These are phyloP conservation scores for Phytophthora pisi DNA, from an alignment of 352 stramenopile genomes.

Conservation along the genomic window DNA sequence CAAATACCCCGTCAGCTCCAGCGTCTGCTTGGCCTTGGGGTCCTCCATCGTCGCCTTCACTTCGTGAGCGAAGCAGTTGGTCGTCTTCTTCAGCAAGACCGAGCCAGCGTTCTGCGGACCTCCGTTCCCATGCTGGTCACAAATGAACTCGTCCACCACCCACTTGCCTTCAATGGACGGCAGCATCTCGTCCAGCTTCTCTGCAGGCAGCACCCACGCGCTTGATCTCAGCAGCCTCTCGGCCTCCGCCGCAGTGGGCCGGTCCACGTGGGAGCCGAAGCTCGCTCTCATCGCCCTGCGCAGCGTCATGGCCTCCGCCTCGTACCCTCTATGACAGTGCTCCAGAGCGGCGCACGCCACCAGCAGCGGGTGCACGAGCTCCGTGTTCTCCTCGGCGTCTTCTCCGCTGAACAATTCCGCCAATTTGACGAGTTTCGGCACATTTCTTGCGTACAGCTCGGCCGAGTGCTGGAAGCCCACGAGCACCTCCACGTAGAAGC, in stretches of 20 bases:
- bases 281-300: conserved; percentile 40
- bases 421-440: conserved; percentile 49
- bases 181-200: conserved; percentile 50
- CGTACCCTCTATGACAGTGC: conserved; percentile 74
- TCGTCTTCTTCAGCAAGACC: conserved; percentile 60
- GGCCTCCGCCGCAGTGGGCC: conserved; percentile 47
- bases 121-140: conserved; percentile 51
- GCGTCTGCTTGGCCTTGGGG: conserved; percentile 37
- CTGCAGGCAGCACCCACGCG: conserved; percentile 65
- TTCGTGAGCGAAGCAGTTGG: conserved; percentile 68
- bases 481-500: conserved; percentile 70
- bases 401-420: conserved; percentile 46
- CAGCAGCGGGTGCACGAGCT: conserved; percentile 40
- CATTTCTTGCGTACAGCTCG: conserved; percentile 54
- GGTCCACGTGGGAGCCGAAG: conserved; percentile 41
- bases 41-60: conserved; percentile 61
- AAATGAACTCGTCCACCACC: conserved; percentile 74
- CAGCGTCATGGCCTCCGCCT: conserved; percentile 55
- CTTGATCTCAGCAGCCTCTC: conserved; percentile 53
- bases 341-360: conserved; percentile 54
- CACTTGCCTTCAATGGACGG: conserved; percentile 81
- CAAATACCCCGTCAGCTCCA: conserved; percentile 70
- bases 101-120: conserved; percentile 69
- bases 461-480: conserved; percentile 81
- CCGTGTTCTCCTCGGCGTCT: conserved; percentile 31